Evolutionary conservation across 2,329 filamentous ascomycete genomes (phyloP).

Genomic region (Amauroascus verrucosus): DNA sequence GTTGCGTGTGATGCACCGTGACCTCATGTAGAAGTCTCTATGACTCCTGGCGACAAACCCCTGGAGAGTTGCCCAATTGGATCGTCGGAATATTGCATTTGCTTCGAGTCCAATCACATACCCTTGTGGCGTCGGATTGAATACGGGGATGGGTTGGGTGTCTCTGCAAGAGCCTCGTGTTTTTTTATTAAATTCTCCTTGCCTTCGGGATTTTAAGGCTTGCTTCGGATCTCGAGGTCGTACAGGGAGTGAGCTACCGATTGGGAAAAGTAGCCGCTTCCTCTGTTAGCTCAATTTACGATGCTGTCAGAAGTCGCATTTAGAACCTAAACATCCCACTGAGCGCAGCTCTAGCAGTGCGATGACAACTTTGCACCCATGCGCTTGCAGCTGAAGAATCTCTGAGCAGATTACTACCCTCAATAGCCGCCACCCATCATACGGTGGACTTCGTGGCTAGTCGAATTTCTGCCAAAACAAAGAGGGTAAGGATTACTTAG

Average conservation of each 20-base stretch:
- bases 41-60: neutral
- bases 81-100: neutral
- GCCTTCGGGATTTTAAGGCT: neutral
- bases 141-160: neutral
- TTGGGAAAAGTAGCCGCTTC: neutral
- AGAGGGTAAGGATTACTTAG: neutral
- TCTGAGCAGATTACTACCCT: neutral
- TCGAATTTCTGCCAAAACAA: neutral
- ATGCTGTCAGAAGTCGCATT: neutral
- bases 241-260: too few relatives aligned
- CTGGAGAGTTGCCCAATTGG: conserved; percentile 5
- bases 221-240: neutral
- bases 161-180: neutral
- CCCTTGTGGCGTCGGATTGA: neutral
- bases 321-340: neutral
- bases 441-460: neutral
- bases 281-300: neutral
- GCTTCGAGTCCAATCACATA: neutral
- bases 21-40: neutral
- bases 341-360: too few relatives aligned
- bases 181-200: neutral
- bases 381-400: neutral
- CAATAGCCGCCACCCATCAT: neutral
- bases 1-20: conserved; percentile 4
- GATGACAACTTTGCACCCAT: too few relatives aligned